These are phyloP conservation scores for Vitis rotundifolia DNA, from an alignment of 164 flowering plant species.

Conservation along the genomic window DNA sequence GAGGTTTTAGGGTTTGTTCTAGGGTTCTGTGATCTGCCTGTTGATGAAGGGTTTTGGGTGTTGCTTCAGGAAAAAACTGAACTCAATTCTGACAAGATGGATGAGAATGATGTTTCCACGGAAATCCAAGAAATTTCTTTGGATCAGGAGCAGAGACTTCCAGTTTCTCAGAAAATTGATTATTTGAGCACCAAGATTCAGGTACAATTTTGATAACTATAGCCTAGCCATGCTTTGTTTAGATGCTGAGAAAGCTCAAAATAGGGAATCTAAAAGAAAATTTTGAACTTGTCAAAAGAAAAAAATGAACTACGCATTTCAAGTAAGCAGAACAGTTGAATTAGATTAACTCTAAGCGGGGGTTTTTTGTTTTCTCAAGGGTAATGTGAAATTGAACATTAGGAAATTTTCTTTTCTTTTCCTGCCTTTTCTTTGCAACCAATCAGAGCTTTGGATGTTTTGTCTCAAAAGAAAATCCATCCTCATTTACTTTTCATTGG, in stretches of 20 bases:
- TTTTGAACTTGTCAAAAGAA: background rate
- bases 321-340: too few relatives aligned
- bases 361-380: too few relatives aligned
- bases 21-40: background rate
- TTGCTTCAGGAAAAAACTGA: slow-evolving; percentile 23
- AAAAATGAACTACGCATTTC: too few relatives aligned
- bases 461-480: background rate
- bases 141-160: slow-evolving; percentile 38
- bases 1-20: background rate
- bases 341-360: background rate
- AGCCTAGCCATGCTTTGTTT: background rate
- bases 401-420: too few relatives aligned
- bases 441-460: background rate
- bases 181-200: slow-evolving; percentile 42
- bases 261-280: too few relatives aligned
- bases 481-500: background rate
- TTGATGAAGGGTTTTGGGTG: background rate
- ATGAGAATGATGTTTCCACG: slow-evolving; percentile 18
- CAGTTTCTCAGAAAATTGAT: slow-evolving; percentile 44
- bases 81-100: slow-evolving; percentile 15
- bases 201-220: slow-evolving; percentile 28
- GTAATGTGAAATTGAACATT: too few relatives aligned
- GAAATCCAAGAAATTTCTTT: slow-evolving; percentile 27
- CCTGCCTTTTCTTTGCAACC: background rate
- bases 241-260: too few relatives aligned